Base-by-base conservation (phyloP, 768 basidiomycete species). In the Daedaleopsis sinensis region DNA sequence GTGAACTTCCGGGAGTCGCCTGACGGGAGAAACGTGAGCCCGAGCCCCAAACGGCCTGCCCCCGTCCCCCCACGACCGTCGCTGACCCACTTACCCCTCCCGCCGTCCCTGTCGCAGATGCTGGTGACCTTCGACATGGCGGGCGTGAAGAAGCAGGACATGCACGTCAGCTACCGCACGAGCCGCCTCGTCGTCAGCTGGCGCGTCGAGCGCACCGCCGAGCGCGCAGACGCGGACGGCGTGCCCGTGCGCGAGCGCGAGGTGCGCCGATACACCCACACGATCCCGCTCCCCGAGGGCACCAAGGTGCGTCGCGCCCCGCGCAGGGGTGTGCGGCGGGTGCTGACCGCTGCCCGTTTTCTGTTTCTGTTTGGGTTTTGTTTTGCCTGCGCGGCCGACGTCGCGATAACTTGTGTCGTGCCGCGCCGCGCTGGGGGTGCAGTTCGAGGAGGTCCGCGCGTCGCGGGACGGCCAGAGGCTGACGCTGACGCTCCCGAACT, bases 401-500 rank as follows among this genome's bases (percentile, higher is more conserved):
- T 43, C n/a, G 42, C 42, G n/a, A 5, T 43, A n/a, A n/a, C n/a
- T n/a, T n/a, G n/a, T n/a, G n/a, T n/a, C n/a, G n/a, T n/a, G n/a
- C n/a, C n/a, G n/a, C n/a, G n/a, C n/a, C n/a, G n/a, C n/a, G 44
- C 6, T 27, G 57, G 35, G 58, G 46, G 18, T 35, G 21, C 62
- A 91, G 90, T 91, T 90, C 61, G 87, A 89, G 67, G 89, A 92
- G 69, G 81, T 92, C 58, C 83, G 80, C 51, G 88, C 88, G 7
- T 80, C 84, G 36, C 86, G 87, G 81, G 84, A 86, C 59, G 81
- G 81, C 60, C 81, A 81, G 62, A 79, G 78, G 59, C 79, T 92
- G 36, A 81, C 80, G 61, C 72, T 92, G 67, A 82, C 83, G 73
- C 90, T 90, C 65, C 90, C 90, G 16, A 75, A 74, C 54, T 57